Percentiles rank a stretch among this genome's conserved stretches.
Evolutionary conservation across 2,329 filamentous ascomycete species (phyloP).

Genomic region (Clarireedia monteithiana): DNA sequence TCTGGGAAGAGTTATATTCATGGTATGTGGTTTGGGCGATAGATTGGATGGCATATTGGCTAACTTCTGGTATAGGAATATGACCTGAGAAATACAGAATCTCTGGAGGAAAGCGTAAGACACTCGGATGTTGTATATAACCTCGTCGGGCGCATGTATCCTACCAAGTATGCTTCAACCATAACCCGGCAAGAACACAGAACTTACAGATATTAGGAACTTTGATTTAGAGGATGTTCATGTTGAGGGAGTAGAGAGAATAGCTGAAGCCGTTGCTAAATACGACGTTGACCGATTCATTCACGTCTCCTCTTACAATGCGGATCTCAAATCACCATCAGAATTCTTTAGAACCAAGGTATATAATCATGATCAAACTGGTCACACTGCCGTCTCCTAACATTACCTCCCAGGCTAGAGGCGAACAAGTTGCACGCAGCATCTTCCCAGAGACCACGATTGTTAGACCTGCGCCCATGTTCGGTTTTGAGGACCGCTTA

Average conservation of each 20-base stretch:
- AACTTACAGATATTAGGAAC: conserved; percentile 56
- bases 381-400: neutral
- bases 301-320: conserved; percentile 93
- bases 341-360: conserved; percentile 89
- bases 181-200: neutral
- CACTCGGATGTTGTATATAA: conserved; percentile 99
- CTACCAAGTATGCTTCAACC: conserved; percentile 66
- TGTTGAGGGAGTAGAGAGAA: conserved; percentile 84
- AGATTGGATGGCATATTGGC: neutral
- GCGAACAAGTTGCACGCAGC: conserved; percentile 74
- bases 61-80: conserved; percentile 57
- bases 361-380: neutral
- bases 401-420: conserved; percentile 48
- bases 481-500: conserved; percentile 89
- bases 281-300: conserved; percentile 97
- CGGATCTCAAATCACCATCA: conserved; percentile 67
- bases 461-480: conserved; percentile 86
- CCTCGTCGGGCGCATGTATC: conserved; percentile 86
- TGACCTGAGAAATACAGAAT: conserved; percentile 87
- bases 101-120: conserved; percentile 91
- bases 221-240: conserved; percentile 90
- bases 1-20: conserved; percentile 79
- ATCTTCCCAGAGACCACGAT: conserved; percentile 98
- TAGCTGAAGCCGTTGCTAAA: conserved; percentile 89
- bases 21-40: conserved; percentile 40